These are phyloP conservation scores for Areca catechu DNA, from an alignment of 176 grass and related monocot species.

Conservation along the genomic window DNA sequence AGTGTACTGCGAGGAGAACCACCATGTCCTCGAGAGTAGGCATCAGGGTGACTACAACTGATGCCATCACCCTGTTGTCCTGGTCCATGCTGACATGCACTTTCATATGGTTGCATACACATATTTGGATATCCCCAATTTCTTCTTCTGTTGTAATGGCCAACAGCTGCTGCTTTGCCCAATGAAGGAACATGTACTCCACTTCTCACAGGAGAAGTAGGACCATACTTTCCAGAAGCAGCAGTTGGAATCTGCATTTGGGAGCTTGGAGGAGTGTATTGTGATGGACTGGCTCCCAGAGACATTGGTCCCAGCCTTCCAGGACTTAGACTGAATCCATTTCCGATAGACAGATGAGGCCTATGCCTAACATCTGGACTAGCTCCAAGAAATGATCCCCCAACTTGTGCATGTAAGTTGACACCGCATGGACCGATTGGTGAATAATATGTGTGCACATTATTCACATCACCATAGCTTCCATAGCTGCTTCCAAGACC, in stretches of 20 bases:
- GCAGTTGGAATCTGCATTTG: constrained; percentile 43
- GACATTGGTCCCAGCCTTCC: constrained; percentile 62
- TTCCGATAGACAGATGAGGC: constrained; percentile 54
- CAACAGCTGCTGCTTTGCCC: constrained; percentile 63
- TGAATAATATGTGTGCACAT: constrained; percentile 55
- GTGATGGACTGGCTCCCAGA: constrained; percentile 88
- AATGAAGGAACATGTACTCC: constrained; percentile 40
- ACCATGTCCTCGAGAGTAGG: constrained; percentile 35
- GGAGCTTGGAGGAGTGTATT: constrained; percentile 82
- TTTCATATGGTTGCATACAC: constrained; percentile 59
- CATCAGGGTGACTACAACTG: constrained; percentile 43
- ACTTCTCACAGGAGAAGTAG: constrained; percentile 63
- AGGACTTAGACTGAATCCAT: constrained; percentile 67
- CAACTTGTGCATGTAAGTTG: constrained; percentile 65
- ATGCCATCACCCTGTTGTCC: constrained; percentile 42
- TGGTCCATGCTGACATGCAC: constrained; percentile 37
- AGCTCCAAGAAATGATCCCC: constrained; percentile 67
- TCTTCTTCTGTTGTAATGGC: constrained; percentile 79
- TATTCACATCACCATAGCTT: constrained; percentile 66
- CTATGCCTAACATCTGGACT: constrained; percentile 79
- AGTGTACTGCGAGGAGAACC: constrained; percentile 39
- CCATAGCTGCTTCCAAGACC: constrained; percentile 71
- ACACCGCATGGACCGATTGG: constrained; percentile 57
- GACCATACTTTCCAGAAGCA: constrained; percentile 54
- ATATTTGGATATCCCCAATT: constrained; percentile 50